Evolutionary conservation across 495 filamentous ascomycete species (phyloP).

Genomic region (Aspergillus hancockii): DNA sequence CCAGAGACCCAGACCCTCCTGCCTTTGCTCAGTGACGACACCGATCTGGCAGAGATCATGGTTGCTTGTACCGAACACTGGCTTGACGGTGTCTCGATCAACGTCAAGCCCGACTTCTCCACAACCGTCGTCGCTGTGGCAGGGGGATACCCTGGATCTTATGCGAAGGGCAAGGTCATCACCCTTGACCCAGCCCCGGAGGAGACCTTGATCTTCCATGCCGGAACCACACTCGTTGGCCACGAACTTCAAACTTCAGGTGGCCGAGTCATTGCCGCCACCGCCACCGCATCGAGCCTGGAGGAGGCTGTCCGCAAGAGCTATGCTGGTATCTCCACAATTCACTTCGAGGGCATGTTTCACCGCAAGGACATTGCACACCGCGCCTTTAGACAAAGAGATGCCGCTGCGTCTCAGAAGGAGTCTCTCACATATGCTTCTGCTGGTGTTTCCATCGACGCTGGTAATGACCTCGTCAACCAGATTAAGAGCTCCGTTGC

Average conservation of each 20-base stretch:
- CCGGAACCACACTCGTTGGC: constrained; percentile 73
- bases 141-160: constrained; percentile 90
- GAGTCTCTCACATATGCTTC: constrained; percentile 84
- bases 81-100: constrained; percentile 69
- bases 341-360: constrained; percentile 88
- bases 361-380: constrained; percentile 92
- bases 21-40: constrained; percentile 73
- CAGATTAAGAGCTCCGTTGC: constrained; percentile 82
- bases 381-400: constrained; percentile 49
- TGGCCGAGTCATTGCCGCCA: constrained; percentile 89
- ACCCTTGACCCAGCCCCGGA: constrained; percentile 49
- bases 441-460: constrained; percentile 89
- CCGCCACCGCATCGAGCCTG: constrained; percentile 71
- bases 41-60: constrained; percentile 90
- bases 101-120: constrained; percentile 67
- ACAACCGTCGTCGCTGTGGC: constrained; percentile 93
- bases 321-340: constrained; percentile 74
- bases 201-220: constrained; percentile 82
- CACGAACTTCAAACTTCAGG: constrained; percentile 70
- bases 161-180: constrained; percentile 80
- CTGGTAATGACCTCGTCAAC: constrained; percentile 86
- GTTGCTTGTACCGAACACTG: constrained; percentile 77
- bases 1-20: constrained; percentile 94
- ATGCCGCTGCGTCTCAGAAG: constrained; percentile 32
- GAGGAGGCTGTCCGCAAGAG: constrained; percentile 81